These are phyloP conservation scores for Rhizophagus sp. DNA, from an alignment of 192 early-diverging fungal species.

Conservation along the genomic window DNA sequence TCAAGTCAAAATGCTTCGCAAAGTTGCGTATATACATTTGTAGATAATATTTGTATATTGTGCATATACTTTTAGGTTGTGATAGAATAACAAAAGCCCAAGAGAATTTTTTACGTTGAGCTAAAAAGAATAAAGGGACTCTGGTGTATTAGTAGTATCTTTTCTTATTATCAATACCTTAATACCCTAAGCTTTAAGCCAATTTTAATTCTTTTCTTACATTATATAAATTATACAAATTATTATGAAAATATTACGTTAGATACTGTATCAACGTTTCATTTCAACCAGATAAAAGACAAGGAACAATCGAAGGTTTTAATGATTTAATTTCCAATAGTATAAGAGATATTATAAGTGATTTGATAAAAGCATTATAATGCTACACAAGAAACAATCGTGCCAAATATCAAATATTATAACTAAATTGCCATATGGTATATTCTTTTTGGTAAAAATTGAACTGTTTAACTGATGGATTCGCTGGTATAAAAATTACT, in stretches of 20 bases:
- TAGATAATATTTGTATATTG: too few species aligned
- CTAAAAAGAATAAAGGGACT: too few species aligned
- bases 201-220: constrained; percentile 10
- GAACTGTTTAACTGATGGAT: background rate
- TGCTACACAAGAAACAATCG: constrained; percentile 14
- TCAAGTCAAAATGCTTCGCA: constrained; percentile 36
- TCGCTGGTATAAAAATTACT: constrained; percentile 49
- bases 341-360: constrained; percentile 40
- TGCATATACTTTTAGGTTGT: too few species aligned
- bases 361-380: constrained; percentile 46
- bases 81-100: too few species aligned
- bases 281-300: constrained; percentile 36
- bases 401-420: constrained; percentile 44
- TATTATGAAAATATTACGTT: constrained; percentile 43
- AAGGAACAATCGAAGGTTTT: constrained; percentile 29
- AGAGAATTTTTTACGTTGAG: too few species aligned
- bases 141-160: too few species aligned
- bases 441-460: too few species aligned
- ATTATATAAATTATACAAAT: constrained; percentile 34
- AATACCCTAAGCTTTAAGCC: background rate
- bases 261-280: constrained; percentile 13
- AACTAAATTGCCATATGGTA: constrained; percentile 56
- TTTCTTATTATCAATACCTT: too few species aligned
- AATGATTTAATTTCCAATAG: constrained; percentile 46
- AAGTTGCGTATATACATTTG: constrained; percentile 48